Evolutionary conservation across 2,329 filamentous ascomycete species (phyloP), one percentile per base, ranked within the genome.

Genomic region (Colletotrichum camelliae): DNA sequence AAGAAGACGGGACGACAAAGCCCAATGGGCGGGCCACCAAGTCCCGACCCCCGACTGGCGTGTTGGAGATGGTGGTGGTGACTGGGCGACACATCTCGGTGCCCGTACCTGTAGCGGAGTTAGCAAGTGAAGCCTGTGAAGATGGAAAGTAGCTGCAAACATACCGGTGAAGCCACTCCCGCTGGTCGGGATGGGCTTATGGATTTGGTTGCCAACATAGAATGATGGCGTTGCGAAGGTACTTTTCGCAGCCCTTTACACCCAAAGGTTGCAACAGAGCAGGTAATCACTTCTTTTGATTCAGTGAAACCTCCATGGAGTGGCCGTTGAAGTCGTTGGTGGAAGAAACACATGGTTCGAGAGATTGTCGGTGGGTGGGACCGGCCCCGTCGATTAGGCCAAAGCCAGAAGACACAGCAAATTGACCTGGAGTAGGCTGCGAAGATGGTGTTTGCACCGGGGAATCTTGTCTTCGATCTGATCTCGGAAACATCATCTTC

Each of bases 281-380:
- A n/a, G 1, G 18, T 16, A 43, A 0, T 10, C 0, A 0, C 16
- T n/a, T 43, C 9, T n/a, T 3, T 43, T n/a, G 18, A 10, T 43
- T 6, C 18, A n/a, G n/a, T 6, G 39, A 39, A 39, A 39, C 9
- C 39, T n/a, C 39, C 1, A 5, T 18, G 9, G 18, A 43, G 4
- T 43, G 18, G 9, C 9, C 39, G 3, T 43, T 43, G 39, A 43
- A 2, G 18, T 43, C 9, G 9, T 43, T 12, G 18, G 18, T n/a
- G 16, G n/a, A 43, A n/a, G 37, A 43, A 5, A 43, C 8, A 43
- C 37, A 43, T 4, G 4, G 8, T 10, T 10, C 37, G 39, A 43
- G 18, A 43, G 39, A 43, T 0, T 9, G 1, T 4, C 4, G 4
- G 9, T 43, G 18, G 39, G 9, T 9, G 39, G 9, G 4, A 12